Percentiles rank a stretch among this genome's conserved stretches.
Evolutionary conservation across 208 protist species (phyloP).

Genomic region (Herpetomonas tarakana): DNA sequence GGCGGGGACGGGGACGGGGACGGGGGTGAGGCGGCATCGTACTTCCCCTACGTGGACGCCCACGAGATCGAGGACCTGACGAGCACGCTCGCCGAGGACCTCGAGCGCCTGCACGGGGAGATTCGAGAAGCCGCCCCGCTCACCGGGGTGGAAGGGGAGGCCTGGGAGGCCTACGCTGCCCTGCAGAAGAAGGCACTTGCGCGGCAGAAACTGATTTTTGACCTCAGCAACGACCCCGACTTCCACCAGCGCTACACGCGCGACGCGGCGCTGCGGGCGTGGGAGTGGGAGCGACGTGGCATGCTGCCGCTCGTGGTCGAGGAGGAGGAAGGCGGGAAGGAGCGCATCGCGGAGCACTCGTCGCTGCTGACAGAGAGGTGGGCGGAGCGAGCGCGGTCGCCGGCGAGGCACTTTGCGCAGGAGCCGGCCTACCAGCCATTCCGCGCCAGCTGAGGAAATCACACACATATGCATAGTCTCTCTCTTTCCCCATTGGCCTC

Average conservation of each 20-base stretch:
- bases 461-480: conserved; percentile 3
- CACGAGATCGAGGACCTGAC: conserved; percentile 65
- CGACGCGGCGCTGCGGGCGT: conserved; percentile 42
- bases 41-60: conserved; percentile 66
- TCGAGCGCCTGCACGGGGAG: conserved; percentile 58
- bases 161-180: conserved; percentile 78
- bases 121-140: conserved; percentile 64
- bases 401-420: conserved; percentile 70
- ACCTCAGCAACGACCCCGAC: conserved; percentile 64
- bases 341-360: neutral
- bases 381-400: conserved; percentile 19
- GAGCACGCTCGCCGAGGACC: conserved; percentile 16
- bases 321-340: neutral
- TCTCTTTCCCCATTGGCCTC: neutral
- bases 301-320: conserved; percentile 58
- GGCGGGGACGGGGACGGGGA: too few relatives aligned
- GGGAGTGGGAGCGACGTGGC: conserved; percentile 57
- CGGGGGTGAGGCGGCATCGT: conserved; percentile 1
- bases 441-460: conserved; percentile 29
- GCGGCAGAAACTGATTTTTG: conserved; percentile 78
- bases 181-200: conserved; percentile 78
- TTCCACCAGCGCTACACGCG: conserved; percentile 50
- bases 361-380: neutral
- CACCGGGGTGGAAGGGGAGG: conserved; percentile 84
- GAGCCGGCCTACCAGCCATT: conserved; percentile 79